phyloP scores from a whole-genome alignment of 192 early-diverging fungal species.

The Linderina pennispora region DNA sequence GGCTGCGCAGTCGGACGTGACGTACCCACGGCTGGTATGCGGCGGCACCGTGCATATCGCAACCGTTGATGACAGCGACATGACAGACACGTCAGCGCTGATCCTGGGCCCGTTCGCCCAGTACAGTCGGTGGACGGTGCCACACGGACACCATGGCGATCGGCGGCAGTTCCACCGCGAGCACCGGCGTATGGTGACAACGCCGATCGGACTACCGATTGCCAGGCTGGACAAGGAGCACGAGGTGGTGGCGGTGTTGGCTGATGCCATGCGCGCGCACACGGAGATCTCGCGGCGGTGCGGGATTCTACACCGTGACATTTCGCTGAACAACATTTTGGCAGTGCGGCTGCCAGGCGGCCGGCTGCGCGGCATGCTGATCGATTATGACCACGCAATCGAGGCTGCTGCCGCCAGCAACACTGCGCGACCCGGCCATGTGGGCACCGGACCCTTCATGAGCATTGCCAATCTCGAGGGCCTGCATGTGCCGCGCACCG shows the following conservation, averaged over 20 bases:
- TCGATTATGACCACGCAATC: conserved; percentile 39
- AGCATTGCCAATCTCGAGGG: conserved; percentile 42
- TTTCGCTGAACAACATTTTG: conserved; percentile 42
- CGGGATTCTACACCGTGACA: conserved; percentile 33
- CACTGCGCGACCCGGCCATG: conserved; percentile 13
- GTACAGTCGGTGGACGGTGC: conserved; percentile 35
- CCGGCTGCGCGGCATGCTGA: conserved; percentile 28
- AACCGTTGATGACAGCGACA: conserved; percentile 2
- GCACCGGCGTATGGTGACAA: conserved; percentile 39
- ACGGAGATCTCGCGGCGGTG: conserved; percentile 11
- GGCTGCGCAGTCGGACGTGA: conserved; percentile 1
- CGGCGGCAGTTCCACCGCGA: conserved; percentile 12
- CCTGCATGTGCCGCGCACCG: conserved; percentile 32
- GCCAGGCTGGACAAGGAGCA: conserved; percentile 20
- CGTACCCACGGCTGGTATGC: conserved; percentile 25
- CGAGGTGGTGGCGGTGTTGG: conserved; percentile 29
- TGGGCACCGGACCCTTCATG: conserved; percentile 43
- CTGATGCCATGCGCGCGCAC: conserved; percentile 37
- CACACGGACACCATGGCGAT: conserved; percentile 11
- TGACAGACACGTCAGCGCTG: conserved; percentile 24
- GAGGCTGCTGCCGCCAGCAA: conserved; percentile 12
- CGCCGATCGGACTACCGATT: conserved; percentile 26
- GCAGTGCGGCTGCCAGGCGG: conserved; percentile 12
- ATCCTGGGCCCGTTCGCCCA: conserved; percentile 15
- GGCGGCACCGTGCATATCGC: conserved; percentile 31